Evolutionary conservation across 140 eudicot genomes (phyloP).

Genomic region (Artemisia princeps): DNA sequence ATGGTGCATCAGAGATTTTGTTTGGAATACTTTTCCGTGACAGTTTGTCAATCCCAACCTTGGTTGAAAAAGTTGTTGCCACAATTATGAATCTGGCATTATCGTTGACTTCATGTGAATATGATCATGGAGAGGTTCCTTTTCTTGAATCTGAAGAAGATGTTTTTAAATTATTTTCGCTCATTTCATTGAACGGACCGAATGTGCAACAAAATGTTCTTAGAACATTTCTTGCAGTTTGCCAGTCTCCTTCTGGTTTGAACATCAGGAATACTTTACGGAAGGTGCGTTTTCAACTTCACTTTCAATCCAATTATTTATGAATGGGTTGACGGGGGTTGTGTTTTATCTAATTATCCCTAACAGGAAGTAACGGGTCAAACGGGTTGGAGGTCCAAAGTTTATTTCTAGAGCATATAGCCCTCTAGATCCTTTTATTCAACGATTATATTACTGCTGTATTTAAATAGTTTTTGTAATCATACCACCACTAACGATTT

Average conservation of each 20-base stretch:
- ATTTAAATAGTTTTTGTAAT: background rate
- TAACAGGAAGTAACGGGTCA: background rate
- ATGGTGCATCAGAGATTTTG: slow-evolving; percentile 32
- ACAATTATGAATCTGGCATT: slow-evolving; percentile 42
- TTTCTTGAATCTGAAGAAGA: slow-evolving; percentile 45
- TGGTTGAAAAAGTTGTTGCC: slow-evolving; percentile 37
- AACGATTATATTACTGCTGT: background rate
- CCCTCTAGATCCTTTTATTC: background rate
- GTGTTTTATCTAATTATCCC: slow-evolving; percentile 3
- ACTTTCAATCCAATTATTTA: slow-evolving; percentile 1
- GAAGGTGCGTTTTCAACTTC: slow-evolving; percentile 26
- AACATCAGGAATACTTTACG: slow-evolving; percentile 35
- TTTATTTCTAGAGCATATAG: too few relatives aligned
- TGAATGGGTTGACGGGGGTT: background rate
- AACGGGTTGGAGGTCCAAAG: background rate
- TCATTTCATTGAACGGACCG: slow-evolving; percentile 39
- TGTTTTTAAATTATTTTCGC: slow-evolving; percentile 45
- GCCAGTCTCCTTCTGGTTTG: slow-evolving; percentile 37
- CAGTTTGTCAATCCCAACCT: slow-evolving; percentile 39
- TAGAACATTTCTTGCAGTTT: slow-evolving; percentile 40
- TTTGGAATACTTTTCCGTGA: slow-evolving; percentile 48
- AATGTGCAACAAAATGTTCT: slow-evolving; percentile 44
- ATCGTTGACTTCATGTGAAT: slow-evolving; percentile 23
- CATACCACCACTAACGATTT: background rate
- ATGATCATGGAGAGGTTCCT: slow-evolving; percentile 13